Conservation (phyloP, 805 yeast species). For the Wickerhamomyces ciferrii region DNA sequence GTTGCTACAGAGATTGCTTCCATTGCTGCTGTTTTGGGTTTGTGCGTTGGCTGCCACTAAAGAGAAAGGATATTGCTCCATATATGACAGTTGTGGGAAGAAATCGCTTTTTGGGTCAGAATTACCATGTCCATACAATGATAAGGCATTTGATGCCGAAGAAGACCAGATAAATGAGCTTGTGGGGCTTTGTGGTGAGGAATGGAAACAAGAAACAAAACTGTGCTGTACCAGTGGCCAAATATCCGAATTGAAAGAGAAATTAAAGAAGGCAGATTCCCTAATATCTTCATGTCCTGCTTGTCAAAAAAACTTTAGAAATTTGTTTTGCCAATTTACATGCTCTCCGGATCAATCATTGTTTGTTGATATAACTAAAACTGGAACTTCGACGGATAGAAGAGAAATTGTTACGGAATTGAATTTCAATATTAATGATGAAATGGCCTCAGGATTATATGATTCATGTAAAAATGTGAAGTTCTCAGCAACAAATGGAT, state of each 20-base stretch:
- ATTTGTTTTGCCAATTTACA: slow-evolving; percentile 81
- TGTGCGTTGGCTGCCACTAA: neutral
- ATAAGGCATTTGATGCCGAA: slow-evolving; percentile 41
- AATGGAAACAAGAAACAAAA: slow-evolving; percentile 42
- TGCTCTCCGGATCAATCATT: slow-evolving; percentile 81
- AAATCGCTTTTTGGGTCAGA: slow-evolving; percentile 70
- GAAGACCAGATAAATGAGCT: slow-evolving; percentile 39
- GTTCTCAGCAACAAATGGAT: slow-evolving; percentile 92
- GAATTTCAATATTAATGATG: slow-evolving; percentile 52
- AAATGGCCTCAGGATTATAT: slow-evolving; percentile 59
- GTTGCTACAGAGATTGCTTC: neutral
- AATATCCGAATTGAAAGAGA: slow-evolving; percentile 45
- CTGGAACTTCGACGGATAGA: slow-evolving; percentile 42
- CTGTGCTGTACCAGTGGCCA: slow-evolving; percentile 76
- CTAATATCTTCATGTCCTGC: slow-evolving; percentile 92
- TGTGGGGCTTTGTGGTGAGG: slow-evolving; percentile 65
- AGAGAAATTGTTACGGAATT: slow-evolving; percentile 65
- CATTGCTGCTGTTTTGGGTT: neutral
- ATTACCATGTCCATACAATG: slow-evolving; percentile 70
- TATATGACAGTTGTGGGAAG: slow-evolving; percentile 63
- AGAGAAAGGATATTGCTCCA: slow-evolving; percentile 22
- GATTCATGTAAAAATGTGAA: slow-evolving; percentile 87
- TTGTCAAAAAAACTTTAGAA: slow-evolving; percentile 78
- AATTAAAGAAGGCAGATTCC: slow-evolving; percentile 70
- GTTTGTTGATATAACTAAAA: slow-evolving; percentile 63